Conservation (phyloP, 1,284 basidiomycete species). For the Sporisorium scitamineum region DNA sequence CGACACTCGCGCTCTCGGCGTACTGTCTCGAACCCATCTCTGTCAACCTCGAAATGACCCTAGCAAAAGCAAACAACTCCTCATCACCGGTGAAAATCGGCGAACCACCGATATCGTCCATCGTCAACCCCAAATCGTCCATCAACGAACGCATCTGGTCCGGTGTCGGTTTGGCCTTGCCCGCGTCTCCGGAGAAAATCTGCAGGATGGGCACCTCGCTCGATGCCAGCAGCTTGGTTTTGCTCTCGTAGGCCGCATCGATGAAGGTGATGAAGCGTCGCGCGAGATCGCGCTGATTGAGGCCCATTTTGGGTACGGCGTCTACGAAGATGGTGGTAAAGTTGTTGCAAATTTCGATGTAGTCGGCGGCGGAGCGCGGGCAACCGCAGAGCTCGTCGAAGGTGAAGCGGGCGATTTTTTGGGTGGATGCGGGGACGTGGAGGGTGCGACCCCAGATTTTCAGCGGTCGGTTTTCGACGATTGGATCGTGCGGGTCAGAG, state of each 20-base stretch:
- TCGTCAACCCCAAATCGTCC: constrained; percentile 66
- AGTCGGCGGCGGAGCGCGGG: constrained; percentile 93
- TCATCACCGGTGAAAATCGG: constrained; percentile 68
- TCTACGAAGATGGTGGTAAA: constrained; percentile 90
- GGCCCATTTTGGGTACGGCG: constrained; percentile 85
- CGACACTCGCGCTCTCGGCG: constrained; percentile 29
- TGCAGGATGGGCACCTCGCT: constrained; percentile 65
- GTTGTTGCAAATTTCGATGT: constrained; percentile 88
- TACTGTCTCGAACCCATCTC: constrained; percentile 66
- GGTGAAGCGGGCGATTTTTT: constrained; percentile 83
- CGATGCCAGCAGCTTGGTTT: constrained; percentile 60
- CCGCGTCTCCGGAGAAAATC: constrained; percentile 58
- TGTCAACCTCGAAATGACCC: constrained; percentile 65
- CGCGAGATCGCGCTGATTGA: constrained; percentile 86
- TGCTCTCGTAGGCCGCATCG: constrained; percentile 76
- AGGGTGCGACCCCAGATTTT: constrained; percentile 90
- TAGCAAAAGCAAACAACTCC: constrained; percentile 68
- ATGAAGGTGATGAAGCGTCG: constrained; percentile 97
- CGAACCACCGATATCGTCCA: constrained; percentile 64
- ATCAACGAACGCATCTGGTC: constrained; percentile 66
- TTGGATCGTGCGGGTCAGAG: constrained; percentile 73
- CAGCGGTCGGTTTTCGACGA: constrained; percentile 78
- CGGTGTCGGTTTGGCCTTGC: constrained; percentile 44
- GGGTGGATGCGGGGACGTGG: constrained; percentile 74
- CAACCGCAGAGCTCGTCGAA: constrained; percentile 90